Conservation (phyloP, 2,329 filamentous ascomycete genomes). For the Blastomyces gilchristii region DNA sequence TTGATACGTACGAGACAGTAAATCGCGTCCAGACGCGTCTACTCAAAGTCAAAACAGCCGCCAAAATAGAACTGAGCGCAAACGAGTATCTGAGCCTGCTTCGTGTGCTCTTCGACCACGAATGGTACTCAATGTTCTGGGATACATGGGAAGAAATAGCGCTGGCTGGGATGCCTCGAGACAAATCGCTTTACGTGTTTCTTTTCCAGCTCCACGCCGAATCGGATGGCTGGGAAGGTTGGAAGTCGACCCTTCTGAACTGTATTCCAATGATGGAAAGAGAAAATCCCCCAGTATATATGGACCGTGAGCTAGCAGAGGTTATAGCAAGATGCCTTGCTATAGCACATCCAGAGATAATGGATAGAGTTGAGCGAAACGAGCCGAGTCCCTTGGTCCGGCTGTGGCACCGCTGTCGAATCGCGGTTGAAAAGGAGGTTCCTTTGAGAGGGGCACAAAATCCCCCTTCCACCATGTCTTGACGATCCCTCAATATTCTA, state of each 20-base stretch:
- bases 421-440: not conserved
- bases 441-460: not conserved
- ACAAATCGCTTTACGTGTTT: conserved; percentile 45
- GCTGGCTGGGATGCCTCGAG: conserved; percentile 41
- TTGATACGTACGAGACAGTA: conserved; percentile 12
- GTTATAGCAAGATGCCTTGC: conserved; percentile 47
- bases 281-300: conserved; percentile 43
- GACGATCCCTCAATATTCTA: not conserved
- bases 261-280: conserved; percentile 50
- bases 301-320: conserved; percentile 37
- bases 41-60: conserved; percentile 22
- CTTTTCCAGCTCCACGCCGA: conserved; percentile 43
- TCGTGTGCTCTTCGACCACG: conserved; percentile 28
- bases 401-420: conserved; percentile 9
- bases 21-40: conserved; percentile 19
- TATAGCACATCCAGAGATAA: conserved; percentile 45
- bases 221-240: conserved; percentile 36
- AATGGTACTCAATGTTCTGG: conserved; percentile 51
- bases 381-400: conserved; percentile 10
- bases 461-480: no score
- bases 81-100: conserved; percentile 24
- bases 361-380: conserved; percentile 22
- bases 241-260: conserved; percentile 40
- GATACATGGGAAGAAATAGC: conserved; percentile 49
- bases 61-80: conserved; percentile 23